phyloP scores from a whole-genome alignment of 1,284 basidiomycete genomes.

The Athelia sp. region DNA sequence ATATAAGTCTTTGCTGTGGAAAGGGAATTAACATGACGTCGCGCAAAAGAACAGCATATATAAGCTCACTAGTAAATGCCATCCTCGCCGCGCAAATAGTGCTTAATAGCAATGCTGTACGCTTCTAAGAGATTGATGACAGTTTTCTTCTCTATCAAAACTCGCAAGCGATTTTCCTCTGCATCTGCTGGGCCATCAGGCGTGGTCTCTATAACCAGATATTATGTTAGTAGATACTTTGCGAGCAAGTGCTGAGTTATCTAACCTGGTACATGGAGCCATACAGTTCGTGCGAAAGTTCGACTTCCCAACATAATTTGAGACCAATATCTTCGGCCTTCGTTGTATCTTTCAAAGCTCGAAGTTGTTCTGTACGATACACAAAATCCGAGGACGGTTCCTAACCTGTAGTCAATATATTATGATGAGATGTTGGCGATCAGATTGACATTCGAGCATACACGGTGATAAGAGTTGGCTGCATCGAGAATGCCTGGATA shows the following conservation, averaged over 20 bases:
- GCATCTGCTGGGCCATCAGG: constrained; percentile 13
- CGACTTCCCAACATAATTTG: constrained; percentile 58
- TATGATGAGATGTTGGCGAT: constrained; percentile 2
- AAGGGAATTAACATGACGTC: too few species aligned
- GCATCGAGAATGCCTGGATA: constrained; percentile 38
- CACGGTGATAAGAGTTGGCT: constrained; percentile 57
- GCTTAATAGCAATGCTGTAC: constrained; percentile 46
- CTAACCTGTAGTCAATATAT: constrained; percentile 33
- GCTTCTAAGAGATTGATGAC: constrained; percentile 54
- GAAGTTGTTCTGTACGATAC: constrained; percentile 69
- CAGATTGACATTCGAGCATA: constrained; percentile 24
- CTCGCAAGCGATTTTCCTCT: constrained; percentile 38
- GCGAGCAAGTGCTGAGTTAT: not conserved
- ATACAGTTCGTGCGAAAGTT: constrained; percentile 51
- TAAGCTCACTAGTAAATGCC: constrained; percentile 40
- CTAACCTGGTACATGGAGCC: constrained; percentile 61
- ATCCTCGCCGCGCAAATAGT: constrained; percentile 58
- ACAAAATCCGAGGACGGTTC: constrained; percentile 64
- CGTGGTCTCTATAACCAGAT: not conserved
- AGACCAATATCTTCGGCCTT: constrained; percentile 68
- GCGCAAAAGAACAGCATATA: too few species aligned
- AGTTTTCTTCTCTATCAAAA: constrained; percentile 64
- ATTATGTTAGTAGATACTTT: constrained; percentile 1
- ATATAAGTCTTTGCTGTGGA: constrained; percentile 47
- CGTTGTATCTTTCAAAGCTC: constrained; percentile 72